Conservation (phyloP, 768 basidiomycete genomes). For the Lepiota venenata region DNA sequence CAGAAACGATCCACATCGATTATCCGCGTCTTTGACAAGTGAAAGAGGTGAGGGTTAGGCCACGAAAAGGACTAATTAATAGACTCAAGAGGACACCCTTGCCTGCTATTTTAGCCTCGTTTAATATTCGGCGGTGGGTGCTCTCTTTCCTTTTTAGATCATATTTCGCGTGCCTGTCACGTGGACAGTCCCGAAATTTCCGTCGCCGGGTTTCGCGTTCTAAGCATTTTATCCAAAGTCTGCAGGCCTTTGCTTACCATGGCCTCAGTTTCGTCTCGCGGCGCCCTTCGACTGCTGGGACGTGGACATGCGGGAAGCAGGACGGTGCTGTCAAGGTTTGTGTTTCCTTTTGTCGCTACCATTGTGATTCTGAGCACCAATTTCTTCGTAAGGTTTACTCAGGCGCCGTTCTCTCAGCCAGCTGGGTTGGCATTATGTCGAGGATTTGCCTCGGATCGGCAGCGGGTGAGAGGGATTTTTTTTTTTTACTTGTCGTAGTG, state of each 20-base stretch:
- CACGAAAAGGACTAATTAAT: too few relatives aligned
- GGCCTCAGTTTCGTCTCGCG: slow-evolving; percentile 1
- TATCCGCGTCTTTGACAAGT: too few relatives aligned
- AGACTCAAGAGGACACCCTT: neutral
- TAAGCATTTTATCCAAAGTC: neutral
- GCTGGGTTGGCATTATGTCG: neutral
- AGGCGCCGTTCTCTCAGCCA: neutral
- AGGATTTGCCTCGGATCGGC: slow-evolving; percentile 4
- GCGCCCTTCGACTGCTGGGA: neutral
- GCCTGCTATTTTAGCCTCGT: neutral
- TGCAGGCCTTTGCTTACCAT: neutral
- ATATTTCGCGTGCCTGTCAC: neutral
- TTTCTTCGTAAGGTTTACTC: neutral
- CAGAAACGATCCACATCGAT: too few relatives aligned
- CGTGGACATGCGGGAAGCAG: neutral
- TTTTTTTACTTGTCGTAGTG: neutral
- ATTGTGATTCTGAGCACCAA: too few relatives aligned
- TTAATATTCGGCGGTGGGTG: neutral
- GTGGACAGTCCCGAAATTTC: neutral
- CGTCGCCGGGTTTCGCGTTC: neutral
- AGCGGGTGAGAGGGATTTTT: neutral
- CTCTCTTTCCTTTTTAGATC: neutral
- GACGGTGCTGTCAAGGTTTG: neutral
- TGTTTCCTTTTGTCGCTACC: neutral
- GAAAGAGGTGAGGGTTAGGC: too few relatives aligned